Evolutionary conservation across 768 basidiomycete genomes (phyloP).

Genomic region (Auriscalpium vulgare): DNA sequence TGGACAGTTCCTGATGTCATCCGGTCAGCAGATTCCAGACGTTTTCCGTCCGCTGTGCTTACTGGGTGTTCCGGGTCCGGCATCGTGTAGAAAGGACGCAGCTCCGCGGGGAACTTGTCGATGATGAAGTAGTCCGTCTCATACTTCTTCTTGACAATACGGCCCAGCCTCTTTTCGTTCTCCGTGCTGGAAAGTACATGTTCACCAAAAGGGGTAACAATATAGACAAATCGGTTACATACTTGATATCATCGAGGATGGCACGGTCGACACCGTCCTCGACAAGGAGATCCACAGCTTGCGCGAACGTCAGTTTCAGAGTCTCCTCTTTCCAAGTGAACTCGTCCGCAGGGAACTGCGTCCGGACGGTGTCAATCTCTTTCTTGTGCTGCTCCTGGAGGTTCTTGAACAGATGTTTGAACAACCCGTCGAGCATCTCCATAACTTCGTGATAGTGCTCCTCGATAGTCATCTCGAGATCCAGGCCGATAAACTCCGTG

Average conservation of each 20-base stretch:
- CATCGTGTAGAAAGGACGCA: constrained; percentile 99
- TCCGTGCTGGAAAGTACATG: constrained; percentile 55
- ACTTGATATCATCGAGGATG: constrained; percentile 86
- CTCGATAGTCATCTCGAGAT: constrained; percentile 98
- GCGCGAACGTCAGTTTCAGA: constrained; percentile 72
- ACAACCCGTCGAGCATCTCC: constrained; percentile 82
- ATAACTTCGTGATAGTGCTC: constrained; percentile 98
- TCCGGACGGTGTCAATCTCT: constrained; percentile 76
- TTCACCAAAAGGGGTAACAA: background rate
- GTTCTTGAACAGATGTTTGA: constrained; percentile 80
- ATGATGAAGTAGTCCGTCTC: constrained; percentile 98
- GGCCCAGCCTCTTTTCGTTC: constrained; percentile 90
- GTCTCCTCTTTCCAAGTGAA: constrained; percentile 94
- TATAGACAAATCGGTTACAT: constrained; percentile 18
- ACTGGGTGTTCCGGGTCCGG: constrained; percentile 89
- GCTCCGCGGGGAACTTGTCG: constrained; percentile 94
- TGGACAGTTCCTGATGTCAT: constrained; percentile 68
- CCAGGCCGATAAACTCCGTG: constrained; percentile 97
- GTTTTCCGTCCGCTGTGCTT: constrained; percentile 18
- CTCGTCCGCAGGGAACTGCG: constrained; percentile 91
- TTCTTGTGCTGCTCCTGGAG: constrained; percentile 67
- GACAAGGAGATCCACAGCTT: constrained; percentile 81
- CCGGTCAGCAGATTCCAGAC: background rate
- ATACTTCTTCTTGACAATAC: constrained; percentile 86
- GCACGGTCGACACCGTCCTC: constrained; percentile 79